Conservation (phyloP, 352 stramenopile species). For the Globisporangium emineosum region DNA sequence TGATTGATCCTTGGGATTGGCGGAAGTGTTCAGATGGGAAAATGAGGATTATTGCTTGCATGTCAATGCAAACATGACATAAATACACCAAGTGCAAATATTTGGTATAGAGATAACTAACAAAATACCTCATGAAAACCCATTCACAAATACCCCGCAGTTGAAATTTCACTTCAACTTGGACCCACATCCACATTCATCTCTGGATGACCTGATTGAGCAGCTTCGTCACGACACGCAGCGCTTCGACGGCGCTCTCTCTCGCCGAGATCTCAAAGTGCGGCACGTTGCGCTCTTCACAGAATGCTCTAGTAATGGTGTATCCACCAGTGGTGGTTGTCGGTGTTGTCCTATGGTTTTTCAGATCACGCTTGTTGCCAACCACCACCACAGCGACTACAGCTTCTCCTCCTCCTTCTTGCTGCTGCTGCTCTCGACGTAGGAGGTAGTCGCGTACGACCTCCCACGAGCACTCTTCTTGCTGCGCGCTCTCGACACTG, state of each 20-base stretch:
- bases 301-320: not conserved
- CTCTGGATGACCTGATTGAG: not conserved
- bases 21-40: constrained; percentile 3
- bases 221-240: not conserved
- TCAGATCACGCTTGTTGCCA: constrained; percentile 13
- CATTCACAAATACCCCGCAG: no score
- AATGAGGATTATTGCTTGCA: no score
- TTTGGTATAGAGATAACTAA: no score
- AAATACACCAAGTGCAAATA: not conserved
- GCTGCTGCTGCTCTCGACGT: not conserved
- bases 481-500: constrained; percentile 18
- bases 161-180: constrained; percentile 8
- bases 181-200: not conserved
- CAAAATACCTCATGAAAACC: no score
- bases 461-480: not conserved
- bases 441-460: constrained; percentile 8
- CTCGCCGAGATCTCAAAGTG: constrained; percentile 4
- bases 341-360: not conserved
- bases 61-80: no score
- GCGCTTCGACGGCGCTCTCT: not conserved
- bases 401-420: not conserved
- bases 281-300: not conserved
- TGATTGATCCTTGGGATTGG: not conserved
- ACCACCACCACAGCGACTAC: constrained; percentile 2
- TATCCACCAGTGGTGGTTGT: not conserved